Base-by-base conservation (phyloP, 768 basidiomycete species). In the Boletus barrowsii region DNA sequence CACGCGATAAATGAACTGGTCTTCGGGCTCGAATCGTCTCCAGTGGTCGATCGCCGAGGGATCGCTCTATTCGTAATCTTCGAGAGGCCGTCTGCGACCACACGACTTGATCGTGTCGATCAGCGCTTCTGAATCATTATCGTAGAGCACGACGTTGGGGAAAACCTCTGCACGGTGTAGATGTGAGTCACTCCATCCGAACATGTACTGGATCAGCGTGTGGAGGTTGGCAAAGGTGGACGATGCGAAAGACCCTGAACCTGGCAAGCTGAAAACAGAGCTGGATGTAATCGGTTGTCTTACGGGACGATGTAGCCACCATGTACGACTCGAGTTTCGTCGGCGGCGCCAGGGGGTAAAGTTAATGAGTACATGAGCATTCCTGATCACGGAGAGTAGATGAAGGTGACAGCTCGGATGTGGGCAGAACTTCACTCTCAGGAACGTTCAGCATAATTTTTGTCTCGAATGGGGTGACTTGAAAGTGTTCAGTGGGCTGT, bases 211-310 rank as follows among this genome's bases (percentile, higher is more conserved):
- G 47, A 72, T 59, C 57, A 63, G 53, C 10, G 35, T 56, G 55
- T 66, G 65, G 44, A 72, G 60, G 49, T 72, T 64, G 55, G 64
- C 61, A 42, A 72, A 68, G 4, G 64, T 70, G 59, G 30, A 56
- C 65, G 58, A 63, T 41, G 44, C 62, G 68, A 39, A 59, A 63
- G 43, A 72, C 71, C 29, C 36, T 14, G 44, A 68, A 66, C 47
- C 59, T 61, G 37, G 64, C 55, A 13, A 68, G 67, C 55, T 68
- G 68, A 39, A 71, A 66, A 47, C 67, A 64, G 14, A 69, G 65
- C 30, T 65, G 55, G 39, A 70, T 64, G 56, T 62, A 69, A 26
- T 57, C 43, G 10, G 30, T 29, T 9, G 61, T 68, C 41, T 24
- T 10, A 3, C 26, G 36, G n/a, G 67, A 62, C 15, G 44, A 20